Percentiles rank a stretch among this genome's conserved stretches.
These are phyloP conservation scores for Salix caprea DNA, from an alignment of 345 rosid species.

Conservation along the genomic window DNA sequence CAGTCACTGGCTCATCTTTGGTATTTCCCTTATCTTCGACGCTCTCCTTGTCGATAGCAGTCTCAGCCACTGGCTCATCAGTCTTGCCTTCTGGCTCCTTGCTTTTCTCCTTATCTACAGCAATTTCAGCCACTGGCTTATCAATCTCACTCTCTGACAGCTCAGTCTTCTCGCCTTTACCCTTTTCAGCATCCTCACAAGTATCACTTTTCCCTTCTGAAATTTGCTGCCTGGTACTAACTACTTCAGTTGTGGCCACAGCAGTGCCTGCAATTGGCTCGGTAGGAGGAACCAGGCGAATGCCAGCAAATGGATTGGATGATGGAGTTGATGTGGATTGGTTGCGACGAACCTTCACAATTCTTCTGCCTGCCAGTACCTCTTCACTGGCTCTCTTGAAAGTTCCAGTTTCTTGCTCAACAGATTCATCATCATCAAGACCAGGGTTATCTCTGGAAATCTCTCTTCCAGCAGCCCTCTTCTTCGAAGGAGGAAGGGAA, in stretches of 20 bases:
- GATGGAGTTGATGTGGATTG: conserved; percentile 43
- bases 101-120: not conserved
- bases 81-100: not conserved
- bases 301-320: conserved; percentile 82
- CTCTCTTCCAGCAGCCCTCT: conserved; percentile 93
- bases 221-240: conserved; percentile 22
- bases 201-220: conserved; percentile 19
- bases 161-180: conserved; percentile 30
- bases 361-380: conserved; percentile 75
- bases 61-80: conserved; percentile 13
- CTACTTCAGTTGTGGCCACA: conserved; percentile 25
- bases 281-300: conserved; percentile 51
- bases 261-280: conserved; percentile 24
- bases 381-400: conserved; percentile 91
- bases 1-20: conserved; percentile 18
- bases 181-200: conserved; percentile 20
- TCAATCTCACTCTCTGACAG: conserved; percentile 20
- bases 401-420: conserved; percentile 64
- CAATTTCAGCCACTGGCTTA: conserved; percentile 19
- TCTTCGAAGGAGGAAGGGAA: conserved; percentile 77
- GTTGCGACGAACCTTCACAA: conserved; percentile 66
- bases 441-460: conserved; percentile 76
- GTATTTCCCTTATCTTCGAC: conserved; percentile 21
- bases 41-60: conserved; percentile 24
- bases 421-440: conserved; percentile 71